Evolutionary conservation across 345 rosid species (phyloP).

Genomic region (Citrus australasica): DNA sequence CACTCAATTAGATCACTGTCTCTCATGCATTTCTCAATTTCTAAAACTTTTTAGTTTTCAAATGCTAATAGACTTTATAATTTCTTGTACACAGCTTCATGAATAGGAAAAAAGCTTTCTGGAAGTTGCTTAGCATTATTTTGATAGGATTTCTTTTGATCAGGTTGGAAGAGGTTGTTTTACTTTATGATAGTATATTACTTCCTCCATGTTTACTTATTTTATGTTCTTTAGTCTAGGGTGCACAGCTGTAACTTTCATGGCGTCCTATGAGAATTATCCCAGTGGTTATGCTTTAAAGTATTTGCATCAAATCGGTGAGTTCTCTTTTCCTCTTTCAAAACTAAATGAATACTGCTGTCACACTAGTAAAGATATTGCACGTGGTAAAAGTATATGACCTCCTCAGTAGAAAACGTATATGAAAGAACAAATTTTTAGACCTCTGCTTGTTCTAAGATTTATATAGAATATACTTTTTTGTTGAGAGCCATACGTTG

Average conservation of each 20-base stretch:
- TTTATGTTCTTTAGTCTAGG: constrained; percentile 70
- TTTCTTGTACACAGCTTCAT: constrained; percentile 55
- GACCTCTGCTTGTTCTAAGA: not conserved
- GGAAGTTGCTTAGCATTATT: constrained; percentile 66
- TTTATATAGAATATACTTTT: not conserved
- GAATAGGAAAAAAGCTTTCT: constrained; percentile 70
- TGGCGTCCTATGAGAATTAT: constrained; percentile 90
- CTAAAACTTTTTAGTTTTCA: not conserved
- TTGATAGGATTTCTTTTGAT: constrained; percentile 57
- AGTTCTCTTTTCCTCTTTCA: constrained; percentile 26
- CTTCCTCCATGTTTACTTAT: constrained; percentile 20
- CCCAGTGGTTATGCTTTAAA: constrained; percentile 87
- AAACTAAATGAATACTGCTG: not conserved
- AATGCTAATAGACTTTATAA: not conserved
- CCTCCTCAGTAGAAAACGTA: not conserved
- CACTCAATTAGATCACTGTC: not conserved
- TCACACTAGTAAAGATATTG: not conserved
- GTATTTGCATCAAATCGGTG: constrained; percentile 72
- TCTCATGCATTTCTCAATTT: not conserved
- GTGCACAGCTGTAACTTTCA: constrained; percentile 62
- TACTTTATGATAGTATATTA: constrained; percentile 1
- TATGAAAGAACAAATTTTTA: not conserved
- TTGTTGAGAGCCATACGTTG: not conserved
- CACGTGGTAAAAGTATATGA: not conserved
- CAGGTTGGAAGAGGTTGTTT: constrained; percentile 48